Evolutionary conservation across 2,329 filamentous ascomycete species (phyloP), one percentile per base, ranked within the genome.

Genomic region (Aspergillus floridensis): DNA sequence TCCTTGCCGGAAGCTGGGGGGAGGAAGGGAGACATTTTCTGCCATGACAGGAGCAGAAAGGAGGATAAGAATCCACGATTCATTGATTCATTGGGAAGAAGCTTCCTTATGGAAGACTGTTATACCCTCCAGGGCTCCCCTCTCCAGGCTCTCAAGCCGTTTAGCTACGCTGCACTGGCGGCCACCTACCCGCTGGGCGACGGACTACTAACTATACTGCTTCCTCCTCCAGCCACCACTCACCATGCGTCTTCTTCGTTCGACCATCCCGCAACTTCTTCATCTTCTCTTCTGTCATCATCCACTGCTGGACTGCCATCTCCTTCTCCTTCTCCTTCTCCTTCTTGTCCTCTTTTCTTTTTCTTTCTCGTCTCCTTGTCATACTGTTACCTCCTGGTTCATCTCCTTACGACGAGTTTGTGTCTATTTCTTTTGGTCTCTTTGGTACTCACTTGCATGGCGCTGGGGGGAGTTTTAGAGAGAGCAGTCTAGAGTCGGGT

Each of bases 401-500:
- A 35, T 35, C 4, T 5, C 10, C 11, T 2, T 35, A 11, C 32
- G 14, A 19, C 8, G 22, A 16, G 24, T 44, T 49, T 21, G n/a
- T 53, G 26, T 26, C 19, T 14, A 48, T 26, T 29, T 47, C 8
- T 10, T 26, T 35, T 26, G n/a, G 12, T 52, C 38, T 44, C 44
- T n/a, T 59, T 12, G 38, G 44, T 24, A 38, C 49, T 49, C 50
- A 49, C 35, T 38, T 58, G 47, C 49, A 61, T 54, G 59, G 59
- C 32, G 57, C 58, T 57, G 57, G 49, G 53, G 35, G 53, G 56
- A 53, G 56, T 56, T 46, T 19, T 51, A 51, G 50, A 58, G 24
- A 49, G 46, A 32, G 5, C 32, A 35, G 14, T 35, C 32, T 35
- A 35, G 11, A 35, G 8, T 35, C 5, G 32, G 6, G 24, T 26